phyloP scores from a whole-genome alignment of 1,139 yeast species.

The Protomyces inundatus region DNA sequence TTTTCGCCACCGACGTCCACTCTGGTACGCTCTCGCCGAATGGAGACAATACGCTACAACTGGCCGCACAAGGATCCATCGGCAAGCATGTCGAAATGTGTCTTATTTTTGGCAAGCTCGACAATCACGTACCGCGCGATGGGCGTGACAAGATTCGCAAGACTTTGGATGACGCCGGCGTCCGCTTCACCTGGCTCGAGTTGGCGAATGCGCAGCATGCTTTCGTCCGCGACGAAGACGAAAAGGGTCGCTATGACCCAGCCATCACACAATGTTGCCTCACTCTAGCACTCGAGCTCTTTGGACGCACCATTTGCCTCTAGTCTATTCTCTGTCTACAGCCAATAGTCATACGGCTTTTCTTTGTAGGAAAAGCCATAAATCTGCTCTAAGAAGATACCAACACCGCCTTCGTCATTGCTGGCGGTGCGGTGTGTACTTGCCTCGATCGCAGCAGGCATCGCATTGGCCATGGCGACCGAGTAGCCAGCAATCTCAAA shows the following conservation, averaged over 20 bases:
- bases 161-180: slow-evolving; percentile 55
- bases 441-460: slow-evolving; percentile 23
- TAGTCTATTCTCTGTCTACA: background rate
- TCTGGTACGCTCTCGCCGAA: slow-evolving; percentile 60
- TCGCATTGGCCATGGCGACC: slow-evolving; percentile 26
- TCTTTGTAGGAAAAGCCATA: slow-evolving; percentile 11
- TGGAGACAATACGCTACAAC: slow-evolving; percentile 56
- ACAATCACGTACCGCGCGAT: slow-evolving; percentile 72
- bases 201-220: slow-evolving; percentile 71
- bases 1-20: slow-evolving; percentile 79
- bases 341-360: slow-evolving; percentile 19
- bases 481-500: slow-evolving; percentile 27
- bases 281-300: slow-evolving; percentile 64
- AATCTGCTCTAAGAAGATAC: slow-evolving; percentile 10
- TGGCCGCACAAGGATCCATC: slow-evolving; percentile 47
- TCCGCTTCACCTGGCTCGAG: slow-evolving; percentile 66
- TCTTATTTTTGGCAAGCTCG: slow-evolving; percentile 66
- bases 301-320: slow-evolving; percentile 60
- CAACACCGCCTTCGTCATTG: slow-evolving; percentile 27
- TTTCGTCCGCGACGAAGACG: slow-evolving; percentile 68
- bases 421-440: slow-evolving; percentile 17
- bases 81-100: slow-evolving; percentile 54
- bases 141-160: slow-evolving; percentile 69
- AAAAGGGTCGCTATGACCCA: slow-evolving; percentile 75
- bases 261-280: slow-evolving; percentile 65